phyloP scores from a whole-genome alignment of 2,329 filamentous ascomycete species.

The Fusarium algeriense region DNA sequence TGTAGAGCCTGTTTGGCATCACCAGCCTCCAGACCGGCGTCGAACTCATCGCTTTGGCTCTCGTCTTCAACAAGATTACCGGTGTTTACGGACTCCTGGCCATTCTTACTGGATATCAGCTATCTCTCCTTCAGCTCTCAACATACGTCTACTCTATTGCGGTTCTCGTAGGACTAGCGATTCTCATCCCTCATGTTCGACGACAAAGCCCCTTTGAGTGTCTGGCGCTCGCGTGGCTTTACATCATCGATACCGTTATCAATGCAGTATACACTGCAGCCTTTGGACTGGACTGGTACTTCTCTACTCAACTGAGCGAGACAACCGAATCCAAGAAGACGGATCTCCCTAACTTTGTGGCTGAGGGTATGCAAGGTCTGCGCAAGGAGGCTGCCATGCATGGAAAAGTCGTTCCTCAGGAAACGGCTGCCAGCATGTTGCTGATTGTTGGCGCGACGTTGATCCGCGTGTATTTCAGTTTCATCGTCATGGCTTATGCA shows the following conservation, averaged over 20 bases:
- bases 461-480: conserved; percentile 83
- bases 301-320: conserved; percentile 70
- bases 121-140: conserved; percentile 85
- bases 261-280: conserved; percentile 85
- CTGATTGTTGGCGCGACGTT: conserved; percentile 80
- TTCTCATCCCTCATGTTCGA: conserved; percentile 84
- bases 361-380: conserved; percentile 52
- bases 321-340: conserved; percentile 39
- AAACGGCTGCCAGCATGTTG: conserved; percentile 79
- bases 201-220: conserved; percentile 82
- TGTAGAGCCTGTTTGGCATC: conserved; percentile 84
- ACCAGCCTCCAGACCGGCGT: conserved; percentile 89
- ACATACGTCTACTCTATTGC: conserved; percentile 91
- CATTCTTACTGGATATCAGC: conserved; percentile 85
- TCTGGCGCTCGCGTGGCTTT: conserved; percentile 85
- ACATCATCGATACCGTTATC: conserved; percentile 83
- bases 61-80: conserved; percentile 92
- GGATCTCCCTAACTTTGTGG: conserved; percentile 46
- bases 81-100: conserved; percentile 92
- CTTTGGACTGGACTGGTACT: conserved; percentile 89
- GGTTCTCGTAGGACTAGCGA: conserved; percentile 74
- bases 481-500: conserved; percentile 87
- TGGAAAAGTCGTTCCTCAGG: conserved; percentile 61
- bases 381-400: conserved; percentile 51
- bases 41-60: conserved; percentile 83